These are phyloP conservation scores for Sicyos edulis DNA, from an alignment of 306 rosid species.

Conservation along the genomic window DNA sequence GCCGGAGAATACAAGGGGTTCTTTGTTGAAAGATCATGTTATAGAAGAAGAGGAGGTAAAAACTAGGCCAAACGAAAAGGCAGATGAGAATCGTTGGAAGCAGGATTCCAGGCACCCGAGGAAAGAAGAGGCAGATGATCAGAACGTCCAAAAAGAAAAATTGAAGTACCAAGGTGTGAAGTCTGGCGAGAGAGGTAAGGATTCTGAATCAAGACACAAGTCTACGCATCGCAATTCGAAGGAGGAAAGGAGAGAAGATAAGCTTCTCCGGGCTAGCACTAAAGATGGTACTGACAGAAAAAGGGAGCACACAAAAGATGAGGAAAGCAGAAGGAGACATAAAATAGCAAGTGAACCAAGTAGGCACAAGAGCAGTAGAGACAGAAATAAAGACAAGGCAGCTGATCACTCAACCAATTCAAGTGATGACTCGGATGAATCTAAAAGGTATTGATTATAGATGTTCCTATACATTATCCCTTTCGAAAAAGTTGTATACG, in stretches of 20 bases:
- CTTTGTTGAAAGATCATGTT: conserved; percentile 38
- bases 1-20: conserved; percentile 34
- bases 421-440: conserved; percentile 75
- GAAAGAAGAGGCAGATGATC: conserved; percentile 51
- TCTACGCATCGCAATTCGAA: conserved; percentile 47
- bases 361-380: conserved; percentile 63
- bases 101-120: conserved; percentile 50
- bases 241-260: conserved; percentile 65
- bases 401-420: conserved; percentile 47
- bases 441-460: conserved; percentile 55
- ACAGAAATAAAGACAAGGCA: conserved; percentile 43
- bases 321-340: conserved; percentile 57
- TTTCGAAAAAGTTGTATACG: conserved; percentile 14
- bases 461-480: conserved; percentile 16
- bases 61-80: conserved; percentile 46
- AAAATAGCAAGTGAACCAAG: conserved; percentile 51
- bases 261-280: conserved; percentile 41
- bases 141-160: conserved; percentile 53
- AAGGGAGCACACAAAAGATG: conserved; percentile 62
- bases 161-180: conserved; percentile 43
- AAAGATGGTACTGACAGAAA: conserved; percentile 47
- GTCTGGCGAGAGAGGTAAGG: conserved; percentile 51
- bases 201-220: conserved; percentile 62
- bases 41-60: conserved; percentile 54
- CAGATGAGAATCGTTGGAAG: conserved; percentile 48